Percentiles rank a stretch among this genome's conserved stretches.
phyloP scores from a whole-genome alignment of 208 protist genomes.

The Trypanosoma avium region DNA sequence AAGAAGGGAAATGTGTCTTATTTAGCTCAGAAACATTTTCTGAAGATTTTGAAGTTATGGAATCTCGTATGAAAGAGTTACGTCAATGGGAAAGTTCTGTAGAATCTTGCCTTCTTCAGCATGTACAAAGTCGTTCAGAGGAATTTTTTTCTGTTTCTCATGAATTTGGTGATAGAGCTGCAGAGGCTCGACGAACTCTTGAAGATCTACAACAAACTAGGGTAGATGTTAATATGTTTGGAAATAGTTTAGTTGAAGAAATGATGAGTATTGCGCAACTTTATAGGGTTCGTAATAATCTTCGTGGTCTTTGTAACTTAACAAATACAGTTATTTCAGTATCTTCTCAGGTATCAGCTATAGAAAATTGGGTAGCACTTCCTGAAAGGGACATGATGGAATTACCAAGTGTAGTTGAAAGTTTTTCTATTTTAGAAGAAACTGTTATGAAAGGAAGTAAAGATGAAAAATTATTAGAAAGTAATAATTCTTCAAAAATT shows the following conservation, averaged over 20 bases:
- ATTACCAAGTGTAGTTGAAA: constrained; percentile 44
- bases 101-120: constrained; percentile 72
- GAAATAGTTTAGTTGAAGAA: constrained; percentile 46
- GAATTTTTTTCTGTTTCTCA: constrained; percentile 80
- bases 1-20: neutral
- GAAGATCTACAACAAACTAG: constrained; percentile 40
- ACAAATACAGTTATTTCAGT: constrained; percentile 32
- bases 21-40: constrained; percentile 47
- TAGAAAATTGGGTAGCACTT: constrained; percentile 84
- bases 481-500: neutral
- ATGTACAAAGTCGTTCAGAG: constrained; percentile 82
- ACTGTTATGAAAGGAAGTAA: neutral
- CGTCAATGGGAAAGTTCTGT: constrained; percentile 71
- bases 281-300: constrained; percentile 66
- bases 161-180: constrained; percentile 55
- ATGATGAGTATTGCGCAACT: constrained; percentile 65
- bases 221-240: constrained; percentile 36
- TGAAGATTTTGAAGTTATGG: constrained; percentile 70
- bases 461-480: neutral
- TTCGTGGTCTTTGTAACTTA: constrained; percentile 36
- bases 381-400: constrained; percentile 83
- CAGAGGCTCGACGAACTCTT: constrained; percentile 55
- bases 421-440: constrained; percentile 18
- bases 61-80: constrained; percentile 64
- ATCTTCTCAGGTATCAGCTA: constrained; percentile 36